Percentiles rank a stretch among this genome's conserved stretches.
These are phyloP conservation scores for Vitis rotundifolia DNA, from an alignment of 164 flowering plant species.

Conservation along the genomic window DNA sequence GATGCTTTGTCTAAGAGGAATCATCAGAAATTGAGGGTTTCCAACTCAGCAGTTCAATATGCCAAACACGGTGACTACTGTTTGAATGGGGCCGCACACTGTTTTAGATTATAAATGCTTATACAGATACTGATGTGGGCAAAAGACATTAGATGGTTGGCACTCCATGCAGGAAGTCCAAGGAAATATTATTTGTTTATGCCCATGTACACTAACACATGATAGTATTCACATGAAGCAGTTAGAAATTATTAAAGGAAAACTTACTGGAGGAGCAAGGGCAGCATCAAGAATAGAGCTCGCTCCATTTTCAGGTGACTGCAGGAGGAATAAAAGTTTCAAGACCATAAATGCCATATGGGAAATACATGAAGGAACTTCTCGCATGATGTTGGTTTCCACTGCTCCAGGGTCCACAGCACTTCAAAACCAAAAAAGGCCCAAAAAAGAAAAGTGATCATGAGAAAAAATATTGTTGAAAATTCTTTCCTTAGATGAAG, in stretches of 20 bases:
- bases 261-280: conserved; percentile 81
- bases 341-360: conserved; percentile 44
- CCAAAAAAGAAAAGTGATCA: background rate
- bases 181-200: too few species aligned
- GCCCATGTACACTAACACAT: background rate
- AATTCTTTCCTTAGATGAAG: background rate
- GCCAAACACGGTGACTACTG: too few species aligned
- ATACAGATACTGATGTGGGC: too few species aligned
- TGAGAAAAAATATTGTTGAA: background rate
- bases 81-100: too few species aligned
- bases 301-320: conserved; percentile 64
- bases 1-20: too few species aligned
- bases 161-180: too few species aligned
- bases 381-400: conserved; percentile 81
- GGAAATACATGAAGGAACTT: conserved; percentile 60
- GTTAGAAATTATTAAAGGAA: background rate
- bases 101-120: too few species aligned
- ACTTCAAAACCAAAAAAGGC: conserved; percentile 35
- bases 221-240: background rate
- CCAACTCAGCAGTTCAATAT: too few species aligned
- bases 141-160: too few species aligned
- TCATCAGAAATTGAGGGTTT: too few species aligned
- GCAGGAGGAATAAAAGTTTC: conserved; percentile 59
- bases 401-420: conserved; percentile 90
- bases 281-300: conserved; percentile 79